Percentiles rank a stretch among this genome's conserved stretches.
These are phyloP conservation scores for Aphanomyces cochlioides DNA, from an alignment of 352 stramenopile species.

Conservation along the genomic window DNA sequence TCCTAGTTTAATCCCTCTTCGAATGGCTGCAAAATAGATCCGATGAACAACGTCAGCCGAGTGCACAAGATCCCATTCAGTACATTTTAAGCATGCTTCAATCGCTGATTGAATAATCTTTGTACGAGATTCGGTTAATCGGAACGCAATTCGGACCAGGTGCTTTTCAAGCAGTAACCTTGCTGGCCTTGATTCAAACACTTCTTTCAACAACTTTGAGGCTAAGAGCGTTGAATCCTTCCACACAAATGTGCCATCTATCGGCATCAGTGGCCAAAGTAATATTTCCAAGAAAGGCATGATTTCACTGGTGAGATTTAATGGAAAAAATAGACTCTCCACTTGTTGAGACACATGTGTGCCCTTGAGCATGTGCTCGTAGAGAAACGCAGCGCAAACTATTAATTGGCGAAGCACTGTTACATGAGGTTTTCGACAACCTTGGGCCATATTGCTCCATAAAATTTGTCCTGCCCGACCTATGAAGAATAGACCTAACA, in stretches of 20 bases:
- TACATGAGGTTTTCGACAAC: background rate
- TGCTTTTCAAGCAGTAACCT: conserved; percentile 11
- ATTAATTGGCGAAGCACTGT: conserved; percentile 13
- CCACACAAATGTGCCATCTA: conserved; percentile 5
- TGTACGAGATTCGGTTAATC: background rate
- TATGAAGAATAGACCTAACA: conserved; percentile 17
- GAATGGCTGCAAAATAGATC: conserved; percentile 24
- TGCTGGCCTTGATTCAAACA: background rate
- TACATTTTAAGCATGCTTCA: conserved; percentile 12
- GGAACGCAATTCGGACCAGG: conserved; percentile 18
- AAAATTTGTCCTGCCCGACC: conserved; percentile 9
- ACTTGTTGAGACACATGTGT: background rate
- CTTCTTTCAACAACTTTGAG: conserved; percentile 1
- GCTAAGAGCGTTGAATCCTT: conserved; percentile 12
- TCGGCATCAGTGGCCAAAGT: conserved; percentile 18
- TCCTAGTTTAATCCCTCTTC: conserved; percentile 22
- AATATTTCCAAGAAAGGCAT: conserved; percentile 30
- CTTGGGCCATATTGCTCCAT: background rate
- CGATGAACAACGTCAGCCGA: conserved; percentile 16
- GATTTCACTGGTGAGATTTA: background rate
- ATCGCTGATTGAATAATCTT: background rate
- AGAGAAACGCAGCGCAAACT: conserved; percentile 6
- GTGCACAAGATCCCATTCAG: conserved; percentile 7
- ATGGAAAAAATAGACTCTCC: conserved; percentile 15
- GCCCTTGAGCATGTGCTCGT: background rate